These are phyloP conservation scores for Ganoderma meredithae DNA, from an alignment of 1,284 basidiomycete genomes.

Conservation along the genomic window DNA sequence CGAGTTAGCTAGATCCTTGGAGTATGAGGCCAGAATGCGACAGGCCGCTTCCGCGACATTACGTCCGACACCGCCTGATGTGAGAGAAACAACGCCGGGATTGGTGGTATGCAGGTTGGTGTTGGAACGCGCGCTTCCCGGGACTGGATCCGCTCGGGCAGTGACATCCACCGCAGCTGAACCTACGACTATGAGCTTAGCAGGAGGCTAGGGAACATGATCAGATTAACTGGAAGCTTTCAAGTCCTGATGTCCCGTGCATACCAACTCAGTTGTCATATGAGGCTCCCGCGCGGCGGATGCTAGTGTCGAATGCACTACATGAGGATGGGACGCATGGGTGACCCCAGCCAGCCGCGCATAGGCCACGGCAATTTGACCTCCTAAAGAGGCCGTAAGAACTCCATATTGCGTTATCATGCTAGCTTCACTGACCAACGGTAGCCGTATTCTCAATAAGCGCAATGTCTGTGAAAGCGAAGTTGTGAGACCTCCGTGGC, in stretches of 20 bases:
- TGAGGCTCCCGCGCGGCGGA: not conserved
- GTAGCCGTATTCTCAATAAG: constrained; percentile 93
- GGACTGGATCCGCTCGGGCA: constrained; percentile 54
- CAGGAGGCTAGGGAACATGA: constrained; percentile 34
- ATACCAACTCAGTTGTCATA: constrained; percentile 5
- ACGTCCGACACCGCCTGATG: constrained; percentile 91
- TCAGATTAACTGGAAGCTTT: not conserved
- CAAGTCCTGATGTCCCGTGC: not conserved
- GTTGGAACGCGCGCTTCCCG: constrained; percentile 32
- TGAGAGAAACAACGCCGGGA: constrained; percentile 78
- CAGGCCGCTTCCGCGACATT: constrained; percentile 94
- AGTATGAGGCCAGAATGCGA: constrained; percentile 56
- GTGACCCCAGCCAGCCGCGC: constrained; percentile 54
- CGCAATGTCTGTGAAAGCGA: constrained; percentile 72
- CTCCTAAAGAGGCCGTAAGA: constrained; percentile 51
- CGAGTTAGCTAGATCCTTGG: constrained; percentile 40
- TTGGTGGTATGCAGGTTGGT: constrained; percentile 69
- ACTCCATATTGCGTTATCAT: not conserved
- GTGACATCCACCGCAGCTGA: constrained; percentile 90
- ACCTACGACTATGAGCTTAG: constrained; percentile 74
- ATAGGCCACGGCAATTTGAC: constrained; percentile 85
- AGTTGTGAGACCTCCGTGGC: not conserved
- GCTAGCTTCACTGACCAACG: constrained; percentile 63
- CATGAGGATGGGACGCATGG: constrained; percentile 22
- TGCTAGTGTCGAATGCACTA: not conserved